Percentiles rank a stretch among this genome's conserved stretches.
Conservation (phyloP, 2,329 filamentous ascomycete genomes). For the Ophiosphaerella herpotricha region DNA sequence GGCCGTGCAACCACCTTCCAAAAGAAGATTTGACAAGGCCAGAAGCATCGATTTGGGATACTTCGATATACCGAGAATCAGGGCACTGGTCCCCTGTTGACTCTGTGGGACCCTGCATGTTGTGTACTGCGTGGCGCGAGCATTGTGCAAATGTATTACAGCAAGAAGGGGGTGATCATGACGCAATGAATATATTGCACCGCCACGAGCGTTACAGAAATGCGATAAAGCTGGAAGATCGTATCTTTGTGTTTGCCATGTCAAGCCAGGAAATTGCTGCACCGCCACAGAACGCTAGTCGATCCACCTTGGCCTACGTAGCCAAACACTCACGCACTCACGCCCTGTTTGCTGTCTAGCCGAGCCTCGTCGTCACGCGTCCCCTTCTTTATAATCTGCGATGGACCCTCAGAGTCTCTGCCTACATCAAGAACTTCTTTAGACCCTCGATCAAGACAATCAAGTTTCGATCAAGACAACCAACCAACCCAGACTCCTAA, state of each 20-base stretch:
- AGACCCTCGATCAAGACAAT: not conserved
- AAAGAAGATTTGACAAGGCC: not conserved
- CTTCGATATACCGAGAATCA: too few relatives aligned
- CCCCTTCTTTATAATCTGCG: conserved; percentile 17
- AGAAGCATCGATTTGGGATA: not conserved
- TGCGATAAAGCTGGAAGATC: too few relatives aligned
- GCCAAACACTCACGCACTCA: conserved; percentile 7
- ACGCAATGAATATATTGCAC: too few relatives aligned
- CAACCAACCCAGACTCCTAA: not conserved
- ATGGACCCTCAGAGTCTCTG: not conserved
- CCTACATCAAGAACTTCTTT: conserved; percentile 7
- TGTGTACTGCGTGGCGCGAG: too few relatives aligned
- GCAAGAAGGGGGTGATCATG: too few relatives aligned
- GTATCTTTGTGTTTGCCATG: too few relatives aligned
- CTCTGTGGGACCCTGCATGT: too few relatives aligned
- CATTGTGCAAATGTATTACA: too few relatives aligned
- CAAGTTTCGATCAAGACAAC: not conserved
- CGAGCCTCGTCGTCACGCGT: conserved; percentile 12
- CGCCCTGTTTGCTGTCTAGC: conserved; percentile 18
- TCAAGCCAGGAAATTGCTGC: not conserved
- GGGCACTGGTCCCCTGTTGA: too few relatives aligned
- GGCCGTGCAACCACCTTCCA: too few relatives aligned
- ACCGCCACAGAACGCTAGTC: not conserved
- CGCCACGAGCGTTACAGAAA: too few relatives aligned
- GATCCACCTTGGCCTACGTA: conserved; percentile 13